These are phyloP conservation scores for Acanthamoeba lenticulata DNA, from an alignment of 208 protist genomes.

Conservation along the genomic window DNA sequence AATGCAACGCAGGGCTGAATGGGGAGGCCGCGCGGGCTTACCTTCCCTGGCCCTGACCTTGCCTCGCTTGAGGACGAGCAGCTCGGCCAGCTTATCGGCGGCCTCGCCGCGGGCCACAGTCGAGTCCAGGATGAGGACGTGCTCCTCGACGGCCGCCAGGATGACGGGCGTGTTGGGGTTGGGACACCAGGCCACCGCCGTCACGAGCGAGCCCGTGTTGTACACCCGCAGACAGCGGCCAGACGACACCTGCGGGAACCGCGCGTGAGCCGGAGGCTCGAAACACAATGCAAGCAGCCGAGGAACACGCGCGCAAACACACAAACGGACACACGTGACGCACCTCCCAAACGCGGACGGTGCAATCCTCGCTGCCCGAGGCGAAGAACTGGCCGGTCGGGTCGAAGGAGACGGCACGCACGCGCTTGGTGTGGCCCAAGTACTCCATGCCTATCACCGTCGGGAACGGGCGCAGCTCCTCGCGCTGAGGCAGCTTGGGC, in stretches of 20 bases:
- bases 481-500: conserved; percentile 97
- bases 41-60: not conserved
- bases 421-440: conserved; percentile 95
- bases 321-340: not conserved
- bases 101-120: conserved; percentile 88
- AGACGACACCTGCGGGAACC: conserved; percentile 87
- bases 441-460: conserved; percentile 94
- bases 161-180: conserved; percentile 91
- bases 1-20: not conserved
- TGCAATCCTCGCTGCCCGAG: conserved; percentile 96
- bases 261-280: not conserved
- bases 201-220: conserved; percentile 82
- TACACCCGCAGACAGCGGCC: conserved; percentile 89
- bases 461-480: conserved; percentile 99
- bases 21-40: not conserved
- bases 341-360: conserved; percentile 96
- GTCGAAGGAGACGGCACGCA: conserved; percentile 93
- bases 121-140: conserved; percentile 92
- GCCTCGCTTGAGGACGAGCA: not conserved
- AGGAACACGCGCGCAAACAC: not conserved
- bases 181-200: conserved; percentile 96
- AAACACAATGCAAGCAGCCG: not conserved
- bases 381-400: conserved; percentile 97
- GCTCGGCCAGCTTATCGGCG: not conserved
- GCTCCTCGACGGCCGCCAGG: conserved; percentile 91